Conservation (phyloP, 441 rosid genomes). For the Eugenia klotzschiana region DNA sequence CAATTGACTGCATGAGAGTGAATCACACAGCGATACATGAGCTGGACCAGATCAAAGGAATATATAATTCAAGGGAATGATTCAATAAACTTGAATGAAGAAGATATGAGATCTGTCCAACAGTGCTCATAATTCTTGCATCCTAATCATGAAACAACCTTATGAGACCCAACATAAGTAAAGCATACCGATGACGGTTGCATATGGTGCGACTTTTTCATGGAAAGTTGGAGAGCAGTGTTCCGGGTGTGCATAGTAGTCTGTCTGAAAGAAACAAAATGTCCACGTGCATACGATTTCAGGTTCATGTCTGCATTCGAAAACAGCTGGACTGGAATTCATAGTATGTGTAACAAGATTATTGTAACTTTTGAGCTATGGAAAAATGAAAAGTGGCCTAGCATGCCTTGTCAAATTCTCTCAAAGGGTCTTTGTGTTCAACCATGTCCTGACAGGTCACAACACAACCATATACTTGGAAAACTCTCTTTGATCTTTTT, state of each 20-base stretch:
- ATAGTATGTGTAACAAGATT: not conserved
- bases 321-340: not conserved
- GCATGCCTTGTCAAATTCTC: constrained; percentile 62
- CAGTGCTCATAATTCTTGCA: not conserved
- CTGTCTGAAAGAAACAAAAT: constrained; percentile 36
- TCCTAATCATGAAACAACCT: not conserved
- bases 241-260: constrained; percentile 86
- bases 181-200: constrained; percentile 67
- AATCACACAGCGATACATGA: not conserved
- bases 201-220: constrained; percentile 67
- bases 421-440: constrained; percentile 52
- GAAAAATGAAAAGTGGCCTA: not conserved
- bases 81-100: not conserved
- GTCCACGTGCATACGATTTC: not conserved
- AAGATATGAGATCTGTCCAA: not conserved
- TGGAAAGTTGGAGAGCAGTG: constrained; percentile 73
- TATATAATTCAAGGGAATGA: not conserved
- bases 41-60: not conserved
- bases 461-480: constrained; percentile 76
- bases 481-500: constrained; percentile 45
- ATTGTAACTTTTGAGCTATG: not conserved
- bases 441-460: constrained; percentile 75
- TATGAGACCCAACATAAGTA: not conserved
- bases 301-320: not conserved
- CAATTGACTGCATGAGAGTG: constrained; percentile 54